A percentile compares a stretch with the other conserved stretches of the same genome.
These are phyloP conservation scores for Claviceps purpurea DNA, from an alignment of 2,329 filamentous ascomycete species.

Conservation along the genomic window DNA sequence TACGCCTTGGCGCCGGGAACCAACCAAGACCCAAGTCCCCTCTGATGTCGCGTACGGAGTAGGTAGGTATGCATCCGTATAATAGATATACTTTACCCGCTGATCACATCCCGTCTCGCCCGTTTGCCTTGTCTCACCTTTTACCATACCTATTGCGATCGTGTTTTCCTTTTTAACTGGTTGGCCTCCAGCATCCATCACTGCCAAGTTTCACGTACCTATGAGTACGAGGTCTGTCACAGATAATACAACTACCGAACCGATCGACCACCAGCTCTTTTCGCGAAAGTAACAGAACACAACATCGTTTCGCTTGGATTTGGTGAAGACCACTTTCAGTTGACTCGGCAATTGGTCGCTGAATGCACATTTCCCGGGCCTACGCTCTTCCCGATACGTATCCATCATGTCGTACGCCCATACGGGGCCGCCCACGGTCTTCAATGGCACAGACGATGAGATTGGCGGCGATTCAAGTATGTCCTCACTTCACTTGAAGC, in stretches of 20 bases:
- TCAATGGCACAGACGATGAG: constrained; percentile 50
- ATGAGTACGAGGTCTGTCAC: neutral
- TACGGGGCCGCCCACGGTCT: constrained; percentile 42
- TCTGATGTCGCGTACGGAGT: neutral
- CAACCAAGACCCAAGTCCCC: neutral
- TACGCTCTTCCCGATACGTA: neutral
- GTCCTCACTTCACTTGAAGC: constrained; percentile 16
- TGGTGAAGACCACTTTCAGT: neutral
- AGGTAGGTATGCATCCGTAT: neutral
- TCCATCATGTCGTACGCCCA: constrained; percentile 43
- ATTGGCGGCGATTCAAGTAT: constrained; percentile 68
- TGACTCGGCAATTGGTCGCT: neutral
- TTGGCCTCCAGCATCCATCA: neutral
- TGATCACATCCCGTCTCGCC: neutral
- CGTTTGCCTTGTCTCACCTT: neutral
- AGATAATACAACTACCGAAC: neutral
- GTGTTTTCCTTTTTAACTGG: neutral
- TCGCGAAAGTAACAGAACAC: neutral
- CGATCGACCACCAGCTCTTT: neutral
- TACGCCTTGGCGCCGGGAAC: neutral
- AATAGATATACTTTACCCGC: neutral
- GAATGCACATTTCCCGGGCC: neutral
- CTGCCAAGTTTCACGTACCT: neutral
- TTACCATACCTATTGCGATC: too few species aligned
- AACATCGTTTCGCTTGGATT: neutral